Conservation (phyloP, 768 basidiomycete genomes). For the Sporobolomyces phaffii region DNA sequence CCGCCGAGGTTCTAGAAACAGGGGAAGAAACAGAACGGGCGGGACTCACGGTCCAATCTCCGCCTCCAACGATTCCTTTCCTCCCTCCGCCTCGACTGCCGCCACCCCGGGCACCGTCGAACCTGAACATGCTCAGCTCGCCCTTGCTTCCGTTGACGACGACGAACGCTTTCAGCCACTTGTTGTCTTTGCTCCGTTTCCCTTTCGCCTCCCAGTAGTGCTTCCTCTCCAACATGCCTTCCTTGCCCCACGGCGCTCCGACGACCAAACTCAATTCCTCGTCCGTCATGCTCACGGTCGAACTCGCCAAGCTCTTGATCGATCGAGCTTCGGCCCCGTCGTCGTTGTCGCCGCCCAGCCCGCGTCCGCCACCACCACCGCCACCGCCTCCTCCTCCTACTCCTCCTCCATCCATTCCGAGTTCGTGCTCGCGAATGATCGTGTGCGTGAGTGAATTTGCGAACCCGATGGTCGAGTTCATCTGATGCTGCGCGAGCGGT, state of each 20-base stretch:
- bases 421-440: constrained; percentile 87
- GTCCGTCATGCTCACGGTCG: no score
- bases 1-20: no score
- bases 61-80: constrained; percentile 72
- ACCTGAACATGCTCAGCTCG: constrained; percentile 90
- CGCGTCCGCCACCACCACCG: no score
- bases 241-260: constrained; percentile 98
- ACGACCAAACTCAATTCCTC: no score
- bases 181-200: constrained; percentile 77
- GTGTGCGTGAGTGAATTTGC: constrained; percentile 95
- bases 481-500: no score
- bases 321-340: constrained; percentile 64
- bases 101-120: constrained; percentile 58
- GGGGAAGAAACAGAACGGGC: no score
- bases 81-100: constrained; percentile 47
- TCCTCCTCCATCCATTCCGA: no score
- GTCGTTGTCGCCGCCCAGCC: no score
- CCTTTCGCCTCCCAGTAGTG: constrained; percentile 84
- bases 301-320: constrained; percentile 82
- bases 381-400: no score
- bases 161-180: constrained; percentile 90
- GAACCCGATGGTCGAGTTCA: constrained; percentile 78
- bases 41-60: constrained; percentile 94
- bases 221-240: constrained; percentile 90
- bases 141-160: constrained; percentile 95